Base-by-base conservation (phyloP, 768 basidiomycete species). In the Artomyces pyxidatus region DNA sequence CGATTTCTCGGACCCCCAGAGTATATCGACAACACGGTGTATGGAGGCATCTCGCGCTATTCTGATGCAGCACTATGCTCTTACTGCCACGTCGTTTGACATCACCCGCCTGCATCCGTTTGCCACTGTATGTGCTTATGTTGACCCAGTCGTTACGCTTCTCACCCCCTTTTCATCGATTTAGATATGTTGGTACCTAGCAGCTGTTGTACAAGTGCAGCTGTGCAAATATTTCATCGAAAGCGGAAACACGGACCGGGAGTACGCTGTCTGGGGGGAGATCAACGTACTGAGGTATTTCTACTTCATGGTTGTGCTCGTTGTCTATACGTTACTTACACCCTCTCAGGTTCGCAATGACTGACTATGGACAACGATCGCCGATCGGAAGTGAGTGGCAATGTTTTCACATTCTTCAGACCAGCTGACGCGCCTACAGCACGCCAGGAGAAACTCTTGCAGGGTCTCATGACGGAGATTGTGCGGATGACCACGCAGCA, bases 121-220 rank as follows among this genome's bases (percentile, higher is more conserved):
- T 59, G 83, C 85, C 19, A 82, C 83, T 56, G 88, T 89, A 57
- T 48, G 86, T 61, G 29, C 37, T 38, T 25, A 51, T 45, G 26
- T 35, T 10, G 23, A 5, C 17, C 3, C 11, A 23, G 12, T 6
- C 21, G 32, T 17, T 26, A 8, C 40, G 49, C 14, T 19, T 48
- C 27, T 55, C 43, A 54, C 57, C 47, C 23, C 28, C 7, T 30
- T 21, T 30, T 1, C 21, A 49, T 46, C 54, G 40, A 44, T 59
- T 37, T 41, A 88, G 86, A 90, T 91, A 40, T 89, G 88, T 63
- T 92, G 88, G 88, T 91, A 92, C 64, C 78, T 92, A 14, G 89
- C 88, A 6, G 88, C 89, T 12, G 88, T 87, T 4, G 85, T 91
- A 4, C 83, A 89, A 61, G 80, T 91, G 41, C 88, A 91, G 57